Base-by-base conservation (phyloP, 495 filamentous ascomycete genomes). In the Ascobolus immersus region DNA sequence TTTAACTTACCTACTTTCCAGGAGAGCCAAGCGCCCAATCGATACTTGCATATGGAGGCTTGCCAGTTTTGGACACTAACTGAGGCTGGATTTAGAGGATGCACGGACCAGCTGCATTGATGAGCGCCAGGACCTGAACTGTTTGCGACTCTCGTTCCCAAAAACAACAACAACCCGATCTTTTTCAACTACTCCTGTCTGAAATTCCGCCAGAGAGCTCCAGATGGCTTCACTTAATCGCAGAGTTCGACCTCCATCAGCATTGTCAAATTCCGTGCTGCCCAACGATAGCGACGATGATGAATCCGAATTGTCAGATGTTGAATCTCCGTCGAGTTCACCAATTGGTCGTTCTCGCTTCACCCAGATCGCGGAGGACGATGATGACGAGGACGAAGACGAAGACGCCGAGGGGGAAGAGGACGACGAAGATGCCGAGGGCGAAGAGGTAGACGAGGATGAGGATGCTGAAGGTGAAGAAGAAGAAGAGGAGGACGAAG, bases 251-350 rank as follows among this genome's bases (percentile, higher is more conserved):
- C 28, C 28, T 10, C 7, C 7, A 7, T 7, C 22, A 25, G 22
- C 22, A 31, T 2, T 17, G 28, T 74, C 69, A 57, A 76, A 56
- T 42, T 67, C 77, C 33, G 69, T 76, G 6, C 62, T 77, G 19
- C 60, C 71, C 23, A 58, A 40, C 22, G 45, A 45, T 5, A 61
- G 58, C 28, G 57, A 60, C 12, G 62, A 65, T 10, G 59, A 61
- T 4, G 59, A 62, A 4, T 54, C 57, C 18, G 58, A 59, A 2
- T 58, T n/a, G n/a, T n/a, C 28, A 12, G 14, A 27, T 27, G 2
- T 27, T 4, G 18, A 17, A 15, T 3, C 12, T 4, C n/a, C n/a
- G 10, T n/a, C 28, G n/a, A 12, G 28, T n/a, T 17, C 28, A 12
- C 9, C n/a, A 17, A 17, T 17, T 2, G 10, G 28, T n/a, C 14